Evolutionary conservation across 257 asterid genomes (phyloP).

Genomic region (Cordia subcordata): DNA sequence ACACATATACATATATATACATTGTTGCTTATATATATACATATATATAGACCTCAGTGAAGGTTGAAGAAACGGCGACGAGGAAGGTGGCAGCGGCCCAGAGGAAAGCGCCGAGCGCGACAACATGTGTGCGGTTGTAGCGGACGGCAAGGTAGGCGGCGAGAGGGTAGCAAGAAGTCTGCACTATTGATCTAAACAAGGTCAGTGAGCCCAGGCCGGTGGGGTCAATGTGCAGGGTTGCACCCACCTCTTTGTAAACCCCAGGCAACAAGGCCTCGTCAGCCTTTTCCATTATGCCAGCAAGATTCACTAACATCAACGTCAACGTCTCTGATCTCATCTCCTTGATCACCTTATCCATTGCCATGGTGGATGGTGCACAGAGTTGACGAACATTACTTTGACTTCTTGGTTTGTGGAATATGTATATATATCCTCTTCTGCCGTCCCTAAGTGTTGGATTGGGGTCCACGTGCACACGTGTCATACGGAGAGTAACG

Average conservation of each 20-base stretch:
- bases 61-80: conserved; percentile 55
- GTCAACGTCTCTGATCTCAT: conserved; percentile 54
- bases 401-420: too few species aligned
- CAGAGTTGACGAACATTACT: too few species aligned
- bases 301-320: conserved; percentile 59
- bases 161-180: conserved; percentile 77
- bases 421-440: too few species aligned
- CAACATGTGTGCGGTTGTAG: conserved; percentile 64
- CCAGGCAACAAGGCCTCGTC: conserved; percentile 85
- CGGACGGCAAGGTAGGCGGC: conserved; percentile 74
- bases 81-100: conserved; percentile 82
- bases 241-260: conserved; percentile 80
- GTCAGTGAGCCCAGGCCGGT: conserved; percentile 79
- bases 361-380: too few species aligned
- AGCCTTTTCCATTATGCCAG: conserved; percentile 89
- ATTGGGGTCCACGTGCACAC: too few species aligned
- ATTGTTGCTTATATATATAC: too few species aligned
- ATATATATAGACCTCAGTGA: conserved; percentile 36
- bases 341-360: conserved; percentile 10
- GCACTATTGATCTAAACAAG: conserved; percentile 71
- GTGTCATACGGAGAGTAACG: too few species aligned
- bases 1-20: too few species aligned
- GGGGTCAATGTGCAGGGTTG: conserved; percentile 78
- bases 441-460: too few species aligned
- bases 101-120: conserved; percentile 75